phyloP scores from a whole-genome alignment of 148 eudicot genomes.

The Persicaria tinctoria region DNA sequence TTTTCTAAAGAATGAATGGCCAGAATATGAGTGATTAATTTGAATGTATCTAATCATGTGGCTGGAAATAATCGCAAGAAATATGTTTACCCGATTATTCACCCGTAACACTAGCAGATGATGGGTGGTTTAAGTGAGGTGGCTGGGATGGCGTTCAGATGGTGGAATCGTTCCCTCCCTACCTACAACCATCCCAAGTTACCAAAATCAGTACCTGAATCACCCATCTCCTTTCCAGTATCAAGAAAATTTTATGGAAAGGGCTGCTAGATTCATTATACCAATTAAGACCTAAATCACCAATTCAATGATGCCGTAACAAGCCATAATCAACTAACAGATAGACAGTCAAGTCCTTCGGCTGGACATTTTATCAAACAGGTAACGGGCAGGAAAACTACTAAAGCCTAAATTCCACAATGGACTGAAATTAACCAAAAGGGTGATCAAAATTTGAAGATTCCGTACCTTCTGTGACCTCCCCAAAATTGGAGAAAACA shows the following conservation, averaged over 20 bases:
- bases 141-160: too few species aligned
- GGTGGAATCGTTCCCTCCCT: background rate
- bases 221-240: background rate
- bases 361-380: conserved; percentile 31
- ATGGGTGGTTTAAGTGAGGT: too few species aligned
- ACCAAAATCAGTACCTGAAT: background rate
- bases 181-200: background rate
- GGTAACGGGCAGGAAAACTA: conserved; percentile 4
- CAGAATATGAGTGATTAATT: too few species aligned
- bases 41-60: too few species aligned
- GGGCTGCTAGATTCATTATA: background rate
- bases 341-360: background rate
- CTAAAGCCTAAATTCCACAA: background rate
- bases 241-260: background rate
- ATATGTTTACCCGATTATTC: too few species aligned
- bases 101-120: too few species aligned
- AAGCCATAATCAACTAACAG: background rate
- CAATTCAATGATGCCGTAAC: background rate
- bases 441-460: background rate
- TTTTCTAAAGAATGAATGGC: too few species aligned
- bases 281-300: background rate
- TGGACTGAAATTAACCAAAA: conserved; percentile 1
- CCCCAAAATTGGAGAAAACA: conserved; percentile 62
- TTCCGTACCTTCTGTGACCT: conserved; percentile 55
- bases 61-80: too few species aligned